Evolutionary conservation across 164 flowering plant genomes (phyloP), one percentile per base, ranked within the genome.

Genomic region (Kalanchoe fedtschenkoi): DNA sequence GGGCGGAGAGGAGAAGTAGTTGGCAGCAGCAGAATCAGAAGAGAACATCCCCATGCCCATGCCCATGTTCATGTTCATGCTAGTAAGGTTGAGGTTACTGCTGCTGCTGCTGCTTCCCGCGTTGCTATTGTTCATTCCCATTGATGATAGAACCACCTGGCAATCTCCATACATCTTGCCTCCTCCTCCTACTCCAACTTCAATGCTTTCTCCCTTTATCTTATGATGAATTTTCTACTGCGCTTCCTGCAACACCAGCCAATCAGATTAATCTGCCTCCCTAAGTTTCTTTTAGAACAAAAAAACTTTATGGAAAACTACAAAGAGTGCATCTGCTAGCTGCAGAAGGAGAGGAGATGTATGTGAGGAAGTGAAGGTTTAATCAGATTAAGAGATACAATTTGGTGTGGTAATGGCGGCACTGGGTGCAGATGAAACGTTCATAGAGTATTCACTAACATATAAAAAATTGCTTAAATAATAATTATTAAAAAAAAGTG

Each of bases 1-100:
- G 56, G 56, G 56, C 11, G 32, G 56, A 24, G 56, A 51, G 24
- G 56, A 51, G 56, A 51, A 51, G 56, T 51, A 26, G 6, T 51
- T 30, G 5, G 56, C 32, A 51, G 56, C 24, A 24, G 56, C 32
- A 51, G 56, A 51, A 24, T 51, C 56, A 24, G 56, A 51, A 24
- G 56, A 24, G 56, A 51, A 51, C 33, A 51, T 51, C 17, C 26
- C 14, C 56, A 51, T 51, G 32, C 26, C 14, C 56, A 26, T 51
- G 17, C 14, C 7, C 32, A 51, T 51, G 16, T 4, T 26, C 32
- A 51, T 26, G 56, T 44, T 19, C 26, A 44, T 19, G 21, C 13
- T 51, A 32, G 11, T 24, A 3, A 24, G 28, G n/a, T 51, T 51
- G 33, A 2, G 32, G 56, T 26, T 51, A 8, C 54, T 47, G 54